A percentile compares a stretch with the other conserved stretches of the same genome.
phyloP scores from a whole-genome alignment of 257 asterid species.

The Galeopsis tetrahit region DNA sequence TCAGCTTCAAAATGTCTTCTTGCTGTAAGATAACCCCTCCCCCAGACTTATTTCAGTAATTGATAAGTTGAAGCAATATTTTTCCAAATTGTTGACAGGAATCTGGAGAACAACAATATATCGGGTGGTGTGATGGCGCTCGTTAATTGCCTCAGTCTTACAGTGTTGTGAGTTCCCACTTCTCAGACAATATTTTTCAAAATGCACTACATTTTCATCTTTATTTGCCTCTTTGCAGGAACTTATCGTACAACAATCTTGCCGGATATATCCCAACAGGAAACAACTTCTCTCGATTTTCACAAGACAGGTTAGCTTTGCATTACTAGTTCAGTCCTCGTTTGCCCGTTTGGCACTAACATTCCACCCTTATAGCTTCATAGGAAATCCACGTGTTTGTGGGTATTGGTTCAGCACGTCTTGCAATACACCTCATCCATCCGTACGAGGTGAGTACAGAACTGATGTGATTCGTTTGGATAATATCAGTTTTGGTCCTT shows the following conservation, averaged over 20 bases:
- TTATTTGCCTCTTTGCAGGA: conserved; percentile 44
- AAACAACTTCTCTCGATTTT: conserved; percentile 84
- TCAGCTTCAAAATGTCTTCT: conserved; percentile 79
- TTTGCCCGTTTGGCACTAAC: background rate
- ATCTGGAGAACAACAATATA: conserved; percentile 71
- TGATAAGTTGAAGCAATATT: background rate
- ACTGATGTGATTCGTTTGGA: too few species aligned
- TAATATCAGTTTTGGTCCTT: too few species aligned
- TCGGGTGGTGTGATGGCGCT: conserved; percentile 71
- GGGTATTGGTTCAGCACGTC: conserved; percentile 71
- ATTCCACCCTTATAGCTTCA: conserved; percentile 46
- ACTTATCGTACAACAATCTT: conserved; percentile 79
- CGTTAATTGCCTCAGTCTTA: conserved; percentile 67
- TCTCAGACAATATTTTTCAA: conserved; percentile 12
- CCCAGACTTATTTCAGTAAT: background rate
- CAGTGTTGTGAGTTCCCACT: conserved; percentile 57
- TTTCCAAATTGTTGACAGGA: conserved; percentile 45
- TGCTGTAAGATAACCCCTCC: conserved; percentile 58
- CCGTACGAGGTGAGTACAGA: conserved; percentile 58
- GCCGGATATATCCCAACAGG: conserved; percentile 76
- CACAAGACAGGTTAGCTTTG: conserved; percentile 60
- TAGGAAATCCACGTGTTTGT: conserved; percentile 85
- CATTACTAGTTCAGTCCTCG: too few species aligned
- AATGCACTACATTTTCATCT: conserved; percentile 1
- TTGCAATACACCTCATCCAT: conserved; percentile 55